These are phyloP conservation scores for Vanderwaltozyma yarrowii DNA, from an alignment of 805 yeast species.

Conservation along the genomic window DNA sequence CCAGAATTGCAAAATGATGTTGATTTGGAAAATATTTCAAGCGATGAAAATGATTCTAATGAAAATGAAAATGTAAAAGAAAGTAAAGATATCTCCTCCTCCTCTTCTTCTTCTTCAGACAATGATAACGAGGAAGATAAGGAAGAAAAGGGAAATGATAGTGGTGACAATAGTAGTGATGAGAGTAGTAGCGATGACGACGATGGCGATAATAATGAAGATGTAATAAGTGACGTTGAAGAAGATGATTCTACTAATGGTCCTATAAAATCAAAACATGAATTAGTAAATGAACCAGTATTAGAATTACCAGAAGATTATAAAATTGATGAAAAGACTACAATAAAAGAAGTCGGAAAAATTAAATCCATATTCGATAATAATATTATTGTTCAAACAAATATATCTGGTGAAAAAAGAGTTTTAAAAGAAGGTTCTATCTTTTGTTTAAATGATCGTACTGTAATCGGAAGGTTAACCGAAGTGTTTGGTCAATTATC, in stretches of 20 bases:
- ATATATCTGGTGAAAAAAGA: conserved; percentile 71
- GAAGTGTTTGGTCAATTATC: conserved; percentile 88
- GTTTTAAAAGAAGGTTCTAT: conserved; percentile 74
- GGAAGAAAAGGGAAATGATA: conserved; percentile 3
- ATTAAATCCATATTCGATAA: conserved; percentile 60
- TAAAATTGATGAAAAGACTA: conserved; percentile 45
- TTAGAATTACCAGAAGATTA: conserved; percentile 61
- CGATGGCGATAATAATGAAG: conserved; percentile 3
- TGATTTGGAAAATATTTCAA: conserved; percentile 3
- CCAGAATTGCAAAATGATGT: conserved; percentile 11
- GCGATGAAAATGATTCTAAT: neutral
- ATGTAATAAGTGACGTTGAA: conserved; percentile 8
- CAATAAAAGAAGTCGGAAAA: conserved; percentile 63
- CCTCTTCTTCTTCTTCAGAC: conserved; percentile 1
- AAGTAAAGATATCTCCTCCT: neutral
- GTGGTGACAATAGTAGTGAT: conserved; percentile 5
- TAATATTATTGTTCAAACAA: conserved; percentile 62
- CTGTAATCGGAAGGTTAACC: conserved; percentile 63
- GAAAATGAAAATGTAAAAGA: neutral
- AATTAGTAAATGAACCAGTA: conserved; percentile 56
- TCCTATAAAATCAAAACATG: conserved; percentile 75
- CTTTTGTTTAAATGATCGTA: conserved; percentile 63
- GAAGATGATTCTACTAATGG: conserved; percentile 37
- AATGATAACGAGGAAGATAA: conserved; percentile 3
- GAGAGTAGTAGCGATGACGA: conserved; percentile 4